These are phyloP conservation scores for Pyricularia pennisetigena DNA, from an alignment of 2,329 filamentous ascomycete genomes.

Conservation along the genomic window DNA sequence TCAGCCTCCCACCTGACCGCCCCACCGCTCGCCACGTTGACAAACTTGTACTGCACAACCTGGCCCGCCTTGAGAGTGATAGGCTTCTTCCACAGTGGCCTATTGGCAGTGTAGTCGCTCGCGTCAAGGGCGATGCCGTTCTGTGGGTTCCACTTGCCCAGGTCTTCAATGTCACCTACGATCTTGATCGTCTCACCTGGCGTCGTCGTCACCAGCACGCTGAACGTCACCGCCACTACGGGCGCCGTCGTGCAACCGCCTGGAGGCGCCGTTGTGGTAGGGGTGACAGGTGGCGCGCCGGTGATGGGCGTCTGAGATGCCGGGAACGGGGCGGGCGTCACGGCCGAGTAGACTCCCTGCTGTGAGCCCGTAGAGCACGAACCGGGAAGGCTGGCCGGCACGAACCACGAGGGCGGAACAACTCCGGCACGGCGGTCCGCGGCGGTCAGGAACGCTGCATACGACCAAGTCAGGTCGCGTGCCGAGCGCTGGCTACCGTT, in stretches of 20 bases:
- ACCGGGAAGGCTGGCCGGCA: conserved; percentile 34
- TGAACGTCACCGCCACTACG: conserved; percentile 43
- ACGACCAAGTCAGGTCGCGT: conserved; percentile 63
- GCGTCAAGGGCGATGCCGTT: conserved; percentile 48
- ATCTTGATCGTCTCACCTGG: conserved; percentile 58
- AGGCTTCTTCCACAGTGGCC: conserved; percentile 52
- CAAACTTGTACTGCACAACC: conserved; percentile 58
- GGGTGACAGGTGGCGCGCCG: conserved; percentile 17
- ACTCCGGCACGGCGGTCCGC: conserved; percentile 43
- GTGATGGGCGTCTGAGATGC: conserved; percentile 32
- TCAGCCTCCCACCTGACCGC: conserved; percentile 56
- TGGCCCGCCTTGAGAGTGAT: conserved; percentile 45
- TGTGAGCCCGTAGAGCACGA: conserved; percentile 36
- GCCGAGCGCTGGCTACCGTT: conserved; percentile 50
- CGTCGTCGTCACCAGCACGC: conserved; percentile 43
- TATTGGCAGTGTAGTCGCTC: conserved; percentile 43
- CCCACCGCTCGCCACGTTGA: conserved; percentile 46
- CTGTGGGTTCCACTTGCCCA: conserved; percentile 53
- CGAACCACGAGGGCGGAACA: conserved; percentile 48
- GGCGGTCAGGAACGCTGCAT: conserved; percentile 59
- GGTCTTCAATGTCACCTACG: conserved; percentile 44
- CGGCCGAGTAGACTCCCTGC: conserved; percentile 39
- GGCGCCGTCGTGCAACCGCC: conserved; percentile 4
- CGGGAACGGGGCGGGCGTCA: conserved; percentile 38
- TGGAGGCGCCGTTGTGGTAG: conserved; percentile 15